These are phyloP conservation scores for Umbelopsis sp. DNA, from an alignment of 192 early-diverging fungal genomes.

Conservation along the genomic window DNA sequence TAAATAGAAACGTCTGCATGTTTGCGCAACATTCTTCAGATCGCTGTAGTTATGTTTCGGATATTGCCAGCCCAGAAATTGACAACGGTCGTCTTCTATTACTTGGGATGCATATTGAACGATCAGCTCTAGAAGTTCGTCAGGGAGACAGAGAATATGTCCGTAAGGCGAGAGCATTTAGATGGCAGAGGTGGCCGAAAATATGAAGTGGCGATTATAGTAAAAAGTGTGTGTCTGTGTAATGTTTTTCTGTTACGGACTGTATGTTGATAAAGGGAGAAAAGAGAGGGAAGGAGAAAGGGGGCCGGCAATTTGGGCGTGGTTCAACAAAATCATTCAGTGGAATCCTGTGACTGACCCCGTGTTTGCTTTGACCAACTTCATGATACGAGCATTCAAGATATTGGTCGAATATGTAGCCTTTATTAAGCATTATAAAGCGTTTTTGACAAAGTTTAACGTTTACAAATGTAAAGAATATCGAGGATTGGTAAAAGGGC, in stretches of 20 bases:
- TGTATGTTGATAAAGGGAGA: too few relatives aligned
- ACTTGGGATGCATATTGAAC: constrained; percentile 14
- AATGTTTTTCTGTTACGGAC: too few relatives aligned
- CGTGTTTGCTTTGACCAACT: not conserved
- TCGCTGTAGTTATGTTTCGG: constrained; percentile 30
- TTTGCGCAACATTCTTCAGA: constrained; percentile 27
- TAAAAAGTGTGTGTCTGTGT: too few relatives aligned
- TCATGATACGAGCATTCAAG: not conserved
- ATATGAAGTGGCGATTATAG: too few relatives aligned
- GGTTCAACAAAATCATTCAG: not conserved
- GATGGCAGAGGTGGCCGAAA: not conserved
- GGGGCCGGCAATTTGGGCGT: too few relatives aligned
- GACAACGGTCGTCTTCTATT: not conserved
- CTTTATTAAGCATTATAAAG: too few relatives aligned
- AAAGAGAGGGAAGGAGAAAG: too few relatives aligned
- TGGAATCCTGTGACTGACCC: not conserved
- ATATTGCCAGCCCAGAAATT: constrained; percentile 39
- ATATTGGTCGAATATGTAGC: too few relatives aligned
- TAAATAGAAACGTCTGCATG: constrained; percentile 28
- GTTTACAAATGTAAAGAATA: too few relatives aligned
- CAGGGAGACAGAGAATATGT: constrained; percentile 23
- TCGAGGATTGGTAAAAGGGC: too few relatives aligned
- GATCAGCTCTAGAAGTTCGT: constrained; percentile 30
- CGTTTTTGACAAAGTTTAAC: too few relatives aligned
- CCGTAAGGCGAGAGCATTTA: constrained; percentile 8